Conservation (phyloP, 208 protist genomes). For the Angomonas ambiguus region DNA sequence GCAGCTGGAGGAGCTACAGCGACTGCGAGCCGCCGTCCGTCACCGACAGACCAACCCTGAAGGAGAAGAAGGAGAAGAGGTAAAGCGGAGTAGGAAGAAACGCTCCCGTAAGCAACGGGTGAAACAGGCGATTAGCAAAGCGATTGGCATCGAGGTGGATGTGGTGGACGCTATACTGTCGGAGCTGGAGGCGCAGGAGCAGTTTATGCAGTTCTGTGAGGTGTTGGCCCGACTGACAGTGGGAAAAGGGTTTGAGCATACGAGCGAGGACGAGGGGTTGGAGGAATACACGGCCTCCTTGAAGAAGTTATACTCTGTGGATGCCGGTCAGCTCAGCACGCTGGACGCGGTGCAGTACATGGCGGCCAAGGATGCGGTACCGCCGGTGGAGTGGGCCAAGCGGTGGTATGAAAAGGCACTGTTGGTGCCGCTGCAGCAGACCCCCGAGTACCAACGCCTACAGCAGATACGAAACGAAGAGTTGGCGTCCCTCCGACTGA, state of each 20-base stretch:
- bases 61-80: neutral
- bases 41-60: neutral
- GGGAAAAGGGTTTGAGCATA: slow-evolving; percentile 58
- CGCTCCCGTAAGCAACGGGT: slow-evolving; percentile 12
- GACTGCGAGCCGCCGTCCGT: slow-evolving; percentile 24
- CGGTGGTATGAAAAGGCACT: slow-evolving; percentile 84
- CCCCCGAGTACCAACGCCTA: slow-evolving; percentile 67
- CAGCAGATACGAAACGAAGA: slow-evolving; percentile 50
- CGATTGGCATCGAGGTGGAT: slow-evolving; percentile 60
- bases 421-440: slow-evolving; percentile 62
- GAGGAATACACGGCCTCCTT: slow-evolving; percentile 74
- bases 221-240: slow-evolving; percentile 77
- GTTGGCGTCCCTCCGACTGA: slow-evolving; percentile 18
- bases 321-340: slow-evolving; percentile 50
- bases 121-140: slow-evolving; percentile 40
- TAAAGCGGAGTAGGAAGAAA: neutral
- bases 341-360: slow-evolving; percentile 86
- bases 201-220: slow-evolving; percentile 83
- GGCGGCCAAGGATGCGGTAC: slow-evolving; percentile 57
- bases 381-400: slow-evolving; percentile 77
- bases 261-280: slow-evolving; percentile 48
- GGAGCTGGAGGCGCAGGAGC: slow-evolving; percentile 71
- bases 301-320: slow-evolving; percentile 63
- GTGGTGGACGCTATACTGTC: slow-evolving; percentile 54
- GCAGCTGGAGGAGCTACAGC: slow-evolving; percentile 53